Evolutionary conservation across 805 yeast species (phyloP).

Genomic region (Candida chauliodis): DNA sequence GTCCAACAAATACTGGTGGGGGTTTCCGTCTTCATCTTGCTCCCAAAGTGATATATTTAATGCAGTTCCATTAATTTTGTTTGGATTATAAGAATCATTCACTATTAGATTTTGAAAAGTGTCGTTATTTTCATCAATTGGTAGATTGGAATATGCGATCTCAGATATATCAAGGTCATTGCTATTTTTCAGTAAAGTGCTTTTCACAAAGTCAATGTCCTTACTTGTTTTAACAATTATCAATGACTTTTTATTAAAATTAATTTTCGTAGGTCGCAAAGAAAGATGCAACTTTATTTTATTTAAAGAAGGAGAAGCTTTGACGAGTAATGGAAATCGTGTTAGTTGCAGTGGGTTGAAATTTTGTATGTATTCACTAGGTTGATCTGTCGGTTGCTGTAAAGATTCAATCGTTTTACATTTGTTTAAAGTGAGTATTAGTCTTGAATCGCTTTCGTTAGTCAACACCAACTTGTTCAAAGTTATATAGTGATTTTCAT

Average conservation of each 20-base stretch:
- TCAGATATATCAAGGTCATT: conserved; percentile 24
- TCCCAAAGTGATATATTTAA: conserved; percentile 28
- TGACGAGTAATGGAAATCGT: conserved; percentile 28
- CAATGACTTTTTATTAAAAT: conserved; percentile 16
- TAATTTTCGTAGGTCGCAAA: conserved; percentile 13
- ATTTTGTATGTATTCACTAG: conserved; percentile 26
- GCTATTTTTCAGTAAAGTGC: background rate
- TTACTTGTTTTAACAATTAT: conserved; percentile 30
- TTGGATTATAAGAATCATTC: conserved; percentile 22
- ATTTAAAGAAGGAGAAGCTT: conserved; percentile 19
- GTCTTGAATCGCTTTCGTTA: conserved; percentile 21
- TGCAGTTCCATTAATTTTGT: conserved; percentile 13
- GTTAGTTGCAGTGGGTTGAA: conserved; percentile 6
- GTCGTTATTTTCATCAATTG: conserved; percentile 16
- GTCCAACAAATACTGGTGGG: conserved; percentile 18
- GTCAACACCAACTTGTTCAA: conserved; percentile 16
- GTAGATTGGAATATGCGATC: conserved; percentile 24
- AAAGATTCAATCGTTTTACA: conserved; percentile 18
- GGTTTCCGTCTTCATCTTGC: conserved; percentile 12
- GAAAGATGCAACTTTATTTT: conserved; percentile 28
- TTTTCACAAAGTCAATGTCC: conserved; percentile 8
- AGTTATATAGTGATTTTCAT: conserved; percentile 1
- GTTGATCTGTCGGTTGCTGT: conserved; percentile 13
- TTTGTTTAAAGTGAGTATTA: conserved; percentile 18
- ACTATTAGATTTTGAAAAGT: conserved; percentile 22